phyloP scores from a whole-genome alignment of 345 rosid species.

The Adansonia digitata region DNA sequence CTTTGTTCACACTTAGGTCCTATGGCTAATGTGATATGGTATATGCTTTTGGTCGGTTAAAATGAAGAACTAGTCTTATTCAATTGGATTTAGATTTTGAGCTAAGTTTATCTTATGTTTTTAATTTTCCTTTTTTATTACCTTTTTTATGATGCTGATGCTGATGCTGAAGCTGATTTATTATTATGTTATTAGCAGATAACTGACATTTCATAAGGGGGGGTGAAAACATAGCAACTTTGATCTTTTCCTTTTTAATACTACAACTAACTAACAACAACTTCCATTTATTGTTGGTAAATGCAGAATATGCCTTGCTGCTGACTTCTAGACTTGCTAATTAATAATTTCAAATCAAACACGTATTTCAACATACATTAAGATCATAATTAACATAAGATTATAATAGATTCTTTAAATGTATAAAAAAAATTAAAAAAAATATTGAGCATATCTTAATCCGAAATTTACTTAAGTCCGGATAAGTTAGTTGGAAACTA shows the following conservation, averaged over 20 bases:
- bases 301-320: not conserved
- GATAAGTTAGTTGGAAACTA: not conserved
- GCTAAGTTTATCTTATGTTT: not conserved
- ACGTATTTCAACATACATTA: no score
- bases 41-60: not conserved
- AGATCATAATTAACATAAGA: no score
- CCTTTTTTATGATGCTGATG: not conserved
- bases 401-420: no score
- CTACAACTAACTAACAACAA: not conserved
- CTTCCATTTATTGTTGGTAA: not conserved
- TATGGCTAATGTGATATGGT: not conserved
- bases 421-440: no score
- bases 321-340: not conserved
- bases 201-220: not conserved
- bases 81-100: constrained; percentile 15
- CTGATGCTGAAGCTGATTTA: no score
- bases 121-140: not conserved
- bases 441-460: no score
- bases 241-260: no score
- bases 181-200: not conserved
- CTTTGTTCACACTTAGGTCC: constrained; percentile 34
- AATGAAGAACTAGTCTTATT: constrained; percentile 3
- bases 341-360: no score
- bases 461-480: no score
- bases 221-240: not conserved